Evolutionary conservation across 805 yeast genomes (phyloP).

Genomic region (Scheffersomyces stipitis): DNA sequence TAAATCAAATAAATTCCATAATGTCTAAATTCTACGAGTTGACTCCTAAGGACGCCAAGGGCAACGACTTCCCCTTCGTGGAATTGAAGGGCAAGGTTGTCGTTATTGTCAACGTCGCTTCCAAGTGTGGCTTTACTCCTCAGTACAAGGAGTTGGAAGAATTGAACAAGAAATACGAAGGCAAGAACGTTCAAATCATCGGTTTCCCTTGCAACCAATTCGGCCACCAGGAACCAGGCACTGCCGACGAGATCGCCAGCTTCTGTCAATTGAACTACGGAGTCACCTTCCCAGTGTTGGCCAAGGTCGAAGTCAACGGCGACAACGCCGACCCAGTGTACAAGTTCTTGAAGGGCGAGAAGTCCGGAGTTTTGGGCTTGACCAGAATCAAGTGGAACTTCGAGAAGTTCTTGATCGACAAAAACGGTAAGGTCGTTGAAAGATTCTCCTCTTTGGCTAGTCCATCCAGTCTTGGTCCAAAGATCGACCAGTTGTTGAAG

Average conservation of each 20-base stretch:
- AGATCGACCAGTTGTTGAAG: conserved; percentile 58
- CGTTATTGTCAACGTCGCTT: conserved; percentile 82
- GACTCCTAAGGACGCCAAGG: conserved; percentile 60
- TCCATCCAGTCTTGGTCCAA: conserved; percentile 28
- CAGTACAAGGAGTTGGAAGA: conserved; percentile 49
- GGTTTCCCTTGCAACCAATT: conserved; percentile 50
- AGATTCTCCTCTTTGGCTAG: conserved; percentile 68
- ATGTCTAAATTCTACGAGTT: conserved; percentile 69
- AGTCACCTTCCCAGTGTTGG: conserved; percentile 85
- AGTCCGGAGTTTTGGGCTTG: conserved; percentile 47
- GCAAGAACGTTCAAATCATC: conserved; percentile 34
- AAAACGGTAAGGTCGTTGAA: conserved; percentile 41
- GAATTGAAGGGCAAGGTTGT: conserved; percentile 78
- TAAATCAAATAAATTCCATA: too few species aligned
- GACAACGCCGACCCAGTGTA: conserved; percentile 76
- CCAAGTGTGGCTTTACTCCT: conserved; percentile 74
- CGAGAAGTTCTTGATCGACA: conserved; percentile 43
- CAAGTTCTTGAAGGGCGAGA: conserved; percentile 65
- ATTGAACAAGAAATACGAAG: conserved; percentile 40
- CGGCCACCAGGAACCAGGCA: conserved; percentile 43
- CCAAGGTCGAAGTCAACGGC: conserved; percentile 90
- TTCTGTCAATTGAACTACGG: conserved; percentile 84
- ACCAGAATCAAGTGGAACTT: conserved; percentile 46
- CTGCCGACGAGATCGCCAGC: conserved; percentile 58
- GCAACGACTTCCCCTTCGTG: conserved; percentile 57